Evolutionary conservation across 257 asterid species (phyloP), one percentile per base, ranked within the genome.

Genomic region (Solanum peruvianum): DNA sequence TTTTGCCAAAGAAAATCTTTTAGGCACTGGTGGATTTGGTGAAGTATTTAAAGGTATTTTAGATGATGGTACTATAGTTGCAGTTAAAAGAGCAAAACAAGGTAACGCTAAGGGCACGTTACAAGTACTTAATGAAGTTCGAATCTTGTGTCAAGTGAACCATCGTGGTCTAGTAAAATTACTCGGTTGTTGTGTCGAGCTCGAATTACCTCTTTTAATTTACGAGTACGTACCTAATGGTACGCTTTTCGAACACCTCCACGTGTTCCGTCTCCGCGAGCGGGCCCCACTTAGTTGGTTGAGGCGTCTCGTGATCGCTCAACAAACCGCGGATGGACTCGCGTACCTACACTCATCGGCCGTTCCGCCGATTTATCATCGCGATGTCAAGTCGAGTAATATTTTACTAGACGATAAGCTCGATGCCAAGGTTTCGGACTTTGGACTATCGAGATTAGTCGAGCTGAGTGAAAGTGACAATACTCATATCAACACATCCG

Each of bases 11-110:
- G 96, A 93, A 14, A 91, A 90, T 31, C 88, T 93, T 10, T 93
- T 94, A 7, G 96, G 96, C 18, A 80, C 88, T 0, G 96, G 95
- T 23, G 97, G 95, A 80, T 94, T 94, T n/a, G 95, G 95, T 0
- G 95, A 94, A 87, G 97, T 94, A 42, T 94, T 91, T 81, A 93
- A 89, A 88, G 97, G 95, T 29, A 90, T 49, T 7, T 88, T 94
- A 9, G 94, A 93, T 0, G 95, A 93, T 13, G 94, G 94, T 35
- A 90, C 88, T 2, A 73, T 72, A 7, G 83, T 92, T n/a, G 97
- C 97, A 0, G 93, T 93, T 11, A 94, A 94, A 86, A 88, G 94
- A 11, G 94, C 96, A 44, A 93, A 93, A 85, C 93, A 92, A 0
- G 96, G 94, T 7, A 94, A 87, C 66, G 92, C 92, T 16, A 91